Evolutionary conservation across 257 asterid species (phyloP), one percentile per base, ranked within the genome.

Genomic region (Salvia miltiorrhiza): DNA sequence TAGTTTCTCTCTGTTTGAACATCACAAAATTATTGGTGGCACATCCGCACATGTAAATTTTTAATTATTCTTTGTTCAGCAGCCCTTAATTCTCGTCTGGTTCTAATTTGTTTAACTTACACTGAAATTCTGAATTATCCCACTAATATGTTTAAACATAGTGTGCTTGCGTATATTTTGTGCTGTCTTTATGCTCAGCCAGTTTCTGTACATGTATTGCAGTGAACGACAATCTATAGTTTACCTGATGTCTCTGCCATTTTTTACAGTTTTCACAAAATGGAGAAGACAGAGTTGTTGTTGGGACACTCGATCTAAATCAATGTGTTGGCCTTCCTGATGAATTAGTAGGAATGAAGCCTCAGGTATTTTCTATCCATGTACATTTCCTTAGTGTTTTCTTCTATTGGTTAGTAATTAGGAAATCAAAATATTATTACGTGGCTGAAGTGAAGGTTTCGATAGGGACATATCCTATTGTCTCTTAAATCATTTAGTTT

Each of bases 301-400:
- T 93, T 37, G 98, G 96, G 57, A 85, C 94, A 32, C 83, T 93
- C 65, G 98, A 93, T 81, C 71, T 93, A 74, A 88, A 88, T 75
- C 98, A 93, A 74, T 90, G 98, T 67, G 33, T 87, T 76, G 77
- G 88, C 74, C 96, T 93, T 56, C 96, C 98, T 5, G 87, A 87
- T 76, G 98, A 90, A 87, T 76, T 90, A 65, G 33, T 76, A 14
- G 97, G 98, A 76, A 70, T 48, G 80, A 90, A 81, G 72, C 98
- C 98, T 33, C 78, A 86, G 98, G 98, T 92, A 75, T 26, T 53
- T 67, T 48, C n/a, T 40, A 20, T 32, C 55, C 4, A 20, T 49
- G 66, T 54, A 50, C 10, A 7, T 28, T 33, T 61, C 23, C 43
- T 24, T 47, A 47, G 4, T 39, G 8, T 21, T 63, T 30, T 52